These are phyloP conservation scores for Obba rivulosa DNA, from an alignment of 768 basidiomycete species.

Conservation along the genomic window DNA sequence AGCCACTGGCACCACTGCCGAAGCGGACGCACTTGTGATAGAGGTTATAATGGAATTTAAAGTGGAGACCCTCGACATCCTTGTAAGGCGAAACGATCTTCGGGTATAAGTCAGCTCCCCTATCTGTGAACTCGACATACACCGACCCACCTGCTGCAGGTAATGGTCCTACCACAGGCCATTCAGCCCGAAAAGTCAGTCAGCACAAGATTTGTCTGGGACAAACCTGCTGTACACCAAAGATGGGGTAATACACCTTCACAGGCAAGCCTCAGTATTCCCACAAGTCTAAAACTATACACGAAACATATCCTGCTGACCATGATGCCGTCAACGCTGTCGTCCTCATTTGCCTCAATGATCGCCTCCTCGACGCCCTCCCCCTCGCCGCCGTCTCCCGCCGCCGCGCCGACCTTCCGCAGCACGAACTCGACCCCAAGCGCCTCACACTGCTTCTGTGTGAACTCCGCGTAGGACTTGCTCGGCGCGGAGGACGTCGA, in stretches of 20 bases:
- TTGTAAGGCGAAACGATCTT: slow-evolving; percentile 93
- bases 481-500: slow-evolving; percentile 80
- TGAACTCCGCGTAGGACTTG: slow-evolving; percentile 84
- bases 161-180: slow-evolving; percentile 73
- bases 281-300: no score
- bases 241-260: slow-evolving; percentile 95
- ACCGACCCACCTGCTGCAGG: slow-evolving; percentile 71
- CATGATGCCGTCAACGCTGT: slow-evolving; percentile 88
- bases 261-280: background rate
- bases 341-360: slow-evolving; percentile 90
- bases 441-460: slow-evolving; percentile 82
- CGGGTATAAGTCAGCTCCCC: background rate
- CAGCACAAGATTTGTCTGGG: background rate
- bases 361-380: slow-evolving; percentile 96
- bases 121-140: background rate
- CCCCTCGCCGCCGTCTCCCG: slow-evolving; percentile 56
- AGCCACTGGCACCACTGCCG: background rate
- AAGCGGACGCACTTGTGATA: slow-evolving; percentile 76
- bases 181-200: slow-evolving; percentile 5
- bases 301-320: slow-evolving; percentile 37
- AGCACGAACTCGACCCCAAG: slow-evolving; percentile 87
- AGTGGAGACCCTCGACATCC: slow-evolving; percentile 96
- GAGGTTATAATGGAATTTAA: slow-evolving; percentile 91
- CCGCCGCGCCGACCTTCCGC: slow-evolving; percentile 60
- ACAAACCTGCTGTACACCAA: slow-evolving; percentile 80